Conservation (phyloP, 164 flowering plant genomes). For the Nymphaea colorata region DNA sequence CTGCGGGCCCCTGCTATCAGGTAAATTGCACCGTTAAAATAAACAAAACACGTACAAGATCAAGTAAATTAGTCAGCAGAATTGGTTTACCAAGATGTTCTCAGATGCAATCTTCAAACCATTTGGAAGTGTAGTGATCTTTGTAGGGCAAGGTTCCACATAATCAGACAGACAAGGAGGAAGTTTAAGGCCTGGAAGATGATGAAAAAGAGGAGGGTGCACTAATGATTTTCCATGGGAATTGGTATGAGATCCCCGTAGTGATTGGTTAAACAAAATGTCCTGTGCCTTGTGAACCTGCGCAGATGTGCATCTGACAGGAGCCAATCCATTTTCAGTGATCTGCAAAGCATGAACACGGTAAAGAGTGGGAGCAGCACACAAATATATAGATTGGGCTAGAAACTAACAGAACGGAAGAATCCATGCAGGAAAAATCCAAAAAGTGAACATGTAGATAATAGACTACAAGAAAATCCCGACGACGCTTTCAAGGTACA, state of each 20-base stretch:
- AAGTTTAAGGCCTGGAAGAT: conserved; percentile 37
- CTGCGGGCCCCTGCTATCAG: conserved; percentile 32
- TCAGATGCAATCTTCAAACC: conserved; percentile 69
- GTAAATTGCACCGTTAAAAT: neutral
- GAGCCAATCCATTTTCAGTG: neutral
- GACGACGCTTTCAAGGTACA: no score
- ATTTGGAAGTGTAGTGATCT: conserved; percentile 55
- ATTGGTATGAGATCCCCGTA: conserved; percentile 42
- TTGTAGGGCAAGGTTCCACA: conserved; percentile 48
- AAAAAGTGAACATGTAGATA: no score
- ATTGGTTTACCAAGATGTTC: conserved; percentile 26
- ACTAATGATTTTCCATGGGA: conserved; percentile 33
- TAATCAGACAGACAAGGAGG: conserved; percentile 59
- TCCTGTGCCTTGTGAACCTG: conserved; percentile 3
- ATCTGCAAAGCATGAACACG: neutral
- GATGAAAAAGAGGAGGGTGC: conserved; percentile 37
- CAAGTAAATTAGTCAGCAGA: neutral
- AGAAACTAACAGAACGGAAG: no score
- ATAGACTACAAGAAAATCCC: no score
- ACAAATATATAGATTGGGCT: no score
- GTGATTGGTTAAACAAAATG: conserved; percentile 6
- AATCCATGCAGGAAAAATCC: no score
- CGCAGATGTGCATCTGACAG: neutral
- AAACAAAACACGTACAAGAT: neutral
- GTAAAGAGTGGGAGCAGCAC: no score